Percentiles rank a stretch among this genome's conserved stretches.
Conservation (phyloP, 2,329 filamentous ascomycete species). For the Beauveria scarabaeidicola region DNA sequence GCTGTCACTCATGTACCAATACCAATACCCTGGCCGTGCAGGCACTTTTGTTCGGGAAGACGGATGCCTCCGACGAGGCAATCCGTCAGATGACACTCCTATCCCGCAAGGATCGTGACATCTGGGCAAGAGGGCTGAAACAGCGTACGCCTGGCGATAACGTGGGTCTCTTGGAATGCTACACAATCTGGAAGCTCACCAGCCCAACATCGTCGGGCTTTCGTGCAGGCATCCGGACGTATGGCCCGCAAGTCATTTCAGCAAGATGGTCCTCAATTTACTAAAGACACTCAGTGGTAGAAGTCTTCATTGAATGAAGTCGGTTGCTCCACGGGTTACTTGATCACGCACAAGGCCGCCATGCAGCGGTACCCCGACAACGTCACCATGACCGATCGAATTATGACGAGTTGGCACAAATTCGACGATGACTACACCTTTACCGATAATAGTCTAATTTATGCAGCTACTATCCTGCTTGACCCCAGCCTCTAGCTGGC, state of each 20-base stretch:
- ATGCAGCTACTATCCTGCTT: neutral
- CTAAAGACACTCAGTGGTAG: conserved; percentile 3
- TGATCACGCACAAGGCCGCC: neutral
- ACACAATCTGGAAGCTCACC: conserved; percentile 6
- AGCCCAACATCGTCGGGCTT: neutral
- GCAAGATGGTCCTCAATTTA: conserved; percentile 9
- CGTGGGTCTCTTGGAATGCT: neutral
- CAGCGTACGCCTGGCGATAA: neutral
- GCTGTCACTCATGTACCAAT: conserved; percentile 7
- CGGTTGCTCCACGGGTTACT: neutral
- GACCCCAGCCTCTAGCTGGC: neutral
- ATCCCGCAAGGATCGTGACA: neutral
- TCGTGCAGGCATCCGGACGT: conserved; percentile 4
- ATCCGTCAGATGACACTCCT: neutral
- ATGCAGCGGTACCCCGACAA: neutral
- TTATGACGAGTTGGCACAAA: neutral
- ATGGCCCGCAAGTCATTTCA: neutral
- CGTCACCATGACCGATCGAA: neutral
- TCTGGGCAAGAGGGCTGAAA: neutral
- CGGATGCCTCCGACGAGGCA: conserved; percentile 3
- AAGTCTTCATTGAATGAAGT: neutral
- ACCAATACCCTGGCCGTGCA: conserved; percentile 10
- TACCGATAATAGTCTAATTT: neutral
- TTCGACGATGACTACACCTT: neutral
- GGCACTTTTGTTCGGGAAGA: conserved; percentile 1